These are phyloP conservation scores for Xylariaceae sp. DNA, from an alignment of 2,329 filamentous ascomycete genomes.

Conservation along the genomic window DNA sequence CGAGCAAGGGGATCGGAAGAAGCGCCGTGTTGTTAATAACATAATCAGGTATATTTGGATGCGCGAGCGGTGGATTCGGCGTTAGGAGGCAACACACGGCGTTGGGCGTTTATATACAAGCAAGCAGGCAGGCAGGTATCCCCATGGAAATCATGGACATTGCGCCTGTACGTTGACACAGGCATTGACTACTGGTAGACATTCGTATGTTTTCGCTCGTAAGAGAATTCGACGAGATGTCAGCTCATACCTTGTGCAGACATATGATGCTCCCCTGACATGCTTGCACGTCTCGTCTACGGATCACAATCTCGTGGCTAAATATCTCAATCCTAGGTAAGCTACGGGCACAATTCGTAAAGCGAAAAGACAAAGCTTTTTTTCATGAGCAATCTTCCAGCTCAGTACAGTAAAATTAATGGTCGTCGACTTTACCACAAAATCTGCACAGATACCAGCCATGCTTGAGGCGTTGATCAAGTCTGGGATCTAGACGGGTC, in stretches of 20 bases:
- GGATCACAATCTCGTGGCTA: not conserved
- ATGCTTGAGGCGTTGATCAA: constrained; percentile 30
- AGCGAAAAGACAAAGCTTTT: not conserved
- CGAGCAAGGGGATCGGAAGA: not conserved
- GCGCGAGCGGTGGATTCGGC: constrained; percentile 3
- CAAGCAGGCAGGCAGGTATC: not conserved
- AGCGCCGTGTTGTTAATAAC: not conserved
- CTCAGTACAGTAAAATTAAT: constrained; percentile 24
- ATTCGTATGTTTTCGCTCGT: not conserved
- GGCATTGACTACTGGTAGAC: not conserved
- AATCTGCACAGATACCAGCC: constrained; percentile 34
- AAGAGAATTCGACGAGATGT: not conserved
- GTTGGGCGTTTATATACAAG: constrained; percentile 9
- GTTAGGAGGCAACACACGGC: constrained; percentile 9
- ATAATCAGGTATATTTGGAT: not conserved
- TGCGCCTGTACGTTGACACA: not conserved
- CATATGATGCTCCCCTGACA: not conserved
- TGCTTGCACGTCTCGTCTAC: not conserved
- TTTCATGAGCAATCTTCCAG: not conserved
- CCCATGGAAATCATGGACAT: not conserved
- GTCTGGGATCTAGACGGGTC: constrained; percentile 38
- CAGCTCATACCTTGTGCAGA: not conserved
- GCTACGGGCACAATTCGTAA: not conserved
- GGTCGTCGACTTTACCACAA: constrained; percentile 33
- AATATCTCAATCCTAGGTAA: not conserved